These are phyloP conservation scores for Cucumis sativus DNA, from an alignment of 306 rosid genomes.

Conservation along the genomic window Cucumber_9930_V3 NC_026656.2:23248501-23249000, in stretches of 20 bases:
- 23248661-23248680: slow-evolving; percentile 44
- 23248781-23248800: neutral
- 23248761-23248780: neutral
- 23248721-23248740: slow-evolving; percentile 33
- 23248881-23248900: neutral
- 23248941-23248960: neutral
- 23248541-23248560: slow-evolving; percentile 25
- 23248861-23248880: neutral
- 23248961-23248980: neutral
- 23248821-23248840: neutral
- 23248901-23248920: neutral
- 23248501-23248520: slow-evolving; percentile 77
- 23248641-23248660: slow-evolving; percentile 60
- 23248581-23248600: slow-evolving; percentile 6
- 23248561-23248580: neutral
- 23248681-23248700: slow-evolving; percentile 42
- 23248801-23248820: neutral
- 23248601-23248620: neutral
- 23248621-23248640: slow-evolving; percentile 9
- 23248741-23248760: neutral
- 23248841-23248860: neutral
- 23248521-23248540: slow-evolving; percentile 37
- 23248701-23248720: slow-evolving; percentile 37
- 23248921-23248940: neutral
- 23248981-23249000: neutral